Evolutionary conservation across 805 yeast genomes (phyloP).

Genomic region (Martiniozyma abietophila): DNA sequence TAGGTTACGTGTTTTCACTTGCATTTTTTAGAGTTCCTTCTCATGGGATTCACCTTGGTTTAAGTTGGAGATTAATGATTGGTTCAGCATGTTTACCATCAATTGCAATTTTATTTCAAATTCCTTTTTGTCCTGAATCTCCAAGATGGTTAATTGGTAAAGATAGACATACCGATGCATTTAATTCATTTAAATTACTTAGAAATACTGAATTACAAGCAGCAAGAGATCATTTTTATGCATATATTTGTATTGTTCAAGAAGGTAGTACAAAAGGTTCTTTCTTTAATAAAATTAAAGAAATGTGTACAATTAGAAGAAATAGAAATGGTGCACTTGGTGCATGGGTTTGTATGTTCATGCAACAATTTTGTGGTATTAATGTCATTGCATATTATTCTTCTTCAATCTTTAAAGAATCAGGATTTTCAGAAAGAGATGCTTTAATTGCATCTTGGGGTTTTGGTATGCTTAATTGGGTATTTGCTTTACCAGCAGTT

Average conservation of each 20-base stretch:
- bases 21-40: constrained; percentile 50
- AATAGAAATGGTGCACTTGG: constrained; percentile 77
- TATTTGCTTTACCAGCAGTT: constrained; percentile 43
- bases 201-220: constrained; percentile 47
- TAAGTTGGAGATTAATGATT: constrained; percentile 63
- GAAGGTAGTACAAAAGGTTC: constrained; percentile 45
- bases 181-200: constrained; percentile 37
- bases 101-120: constrained; percentile 44
- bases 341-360: constrained; percentile 71
- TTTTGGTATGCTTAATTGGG: constrained; percentile 61
- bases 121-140: constrained; percentile 63
- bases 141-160: constrained; percentile 75
- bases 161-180: constrained; percentile 51
- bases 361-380: constrained; percentile 72
- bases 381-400: constrained; percentile 70
- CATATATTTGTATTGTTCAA: constrained; percentile 52
- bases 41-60: constrained; percentile 37
- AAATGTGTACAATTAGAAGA: constrained; percentile 63
- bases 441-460: constrained; percentile 44
- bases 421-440: constrained; percentile 36
- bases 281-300: constrained; percentile 37
- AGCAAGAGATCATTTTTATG: constrained; percentile 63
- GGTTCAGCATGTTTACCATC: constrained; percentile 64
- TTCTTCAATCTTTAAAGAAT: constrained; percentile 50
- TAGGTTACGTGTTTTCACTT: constrained; percentile 56